Percentiles rank a stretch among this genome's conserved stretches.
These are phyloP conservation scores for Penicillium janthinellum DNA, from an alignment of 2,329 filamentous ascomycete species.

Conservation along the genomic window DNA sequence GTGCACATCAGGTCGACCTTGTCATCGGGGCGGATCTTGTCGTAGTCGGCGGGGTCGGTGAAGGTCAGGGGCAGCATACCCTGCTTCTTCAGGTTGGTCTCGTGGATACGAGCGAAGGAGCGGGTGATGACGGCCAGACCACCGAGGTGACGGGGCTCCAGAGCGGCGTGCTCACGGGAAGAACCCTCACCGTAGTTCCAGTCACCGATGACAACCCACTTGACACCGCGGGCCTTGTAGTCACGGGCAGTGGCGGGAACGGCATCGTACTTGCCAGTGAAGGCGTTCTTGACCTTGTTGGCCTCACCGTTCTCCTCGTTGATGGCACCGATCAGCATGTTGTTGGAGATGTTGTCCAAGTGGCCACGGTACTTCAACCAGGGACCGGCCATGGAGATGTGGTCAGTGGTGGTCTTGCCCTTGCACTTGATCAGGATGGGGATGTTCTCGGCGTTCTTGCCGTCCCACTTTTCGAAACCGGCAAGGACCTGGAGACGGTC, in stretches of 20 bases:
- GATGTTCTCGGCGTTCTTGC: slow-evolving; percentile 80
- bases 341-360: slow-evolving; percentile 94
- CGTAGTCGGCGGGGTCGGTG: slow-evolving; percentile 91
- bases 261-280: slow-evolving; percentile 78
- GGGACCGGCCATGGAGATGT: slow-evolving; percentile 92
- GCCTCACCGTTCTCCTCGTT: slow-evolving; percentile 95
- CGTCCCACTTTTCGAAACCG: slow-evolving; percentile 86
- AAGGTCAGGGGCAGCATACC: slow-evolving; percentile 99
- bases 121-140: slow-evolving; percentile 95
- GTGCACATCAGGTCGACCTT: slow-evolving; percentile 89
- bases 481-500: slow-evolving; percentile 92
- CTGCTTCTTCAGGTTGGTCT: slow-evolving; percentile 99
- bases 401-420: slow-evolving; percentile 96
- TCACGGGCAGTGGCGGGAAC: slow-evolving; percentile 94
- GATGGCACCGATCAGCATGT: slow-evolving; percentile 95
- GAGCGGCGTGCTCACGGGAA: slow-evolving; percentile 96
- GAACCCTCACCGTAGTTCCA: slow-evolving; percentile 99
- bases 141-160: slow-evolving; percentile 95
- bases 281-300: slow-evolving; percentile 94
- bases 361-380: slow-evolving; percentile 99
- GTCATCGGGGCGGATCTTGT: slow-evolving; percentile 92
- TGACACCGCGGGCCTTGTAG: slow-evolving; percentile 96
- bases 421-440: slow-evolving; percentile 95
- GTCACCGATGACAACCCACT: slow-evolving; percentile 97
- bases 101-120: slow-evolving; percentile 98